Conservation (phyloP, 805 yeast genomes). For the Komagataella ulmi region DNA sequence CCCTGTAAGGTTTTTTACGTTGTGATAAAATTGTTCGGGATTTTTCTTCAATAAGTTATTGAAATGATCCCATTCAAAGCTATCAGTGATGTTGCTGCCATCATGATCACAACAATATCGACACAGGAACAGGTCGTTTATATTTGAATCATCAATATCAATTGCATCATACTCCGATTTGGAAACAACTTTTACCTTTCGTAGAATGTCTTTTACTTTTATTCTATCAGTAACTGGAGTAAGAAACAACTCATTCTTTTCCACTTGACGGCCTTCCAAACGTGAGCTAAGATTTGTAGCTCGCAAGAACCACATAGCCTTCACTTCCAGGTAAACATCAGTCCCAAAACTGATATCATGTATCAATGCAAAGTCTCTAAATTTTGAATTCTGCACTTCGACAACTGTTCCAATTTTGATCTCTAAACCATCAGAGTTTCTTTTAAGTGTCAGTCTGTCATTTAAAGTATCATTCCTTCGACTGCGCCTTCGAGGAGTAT, state of each 20-base stretch:
- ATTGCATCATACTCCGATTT: conserved; percentile 19
- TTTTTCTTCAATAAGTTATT: conserved; percentile 11
- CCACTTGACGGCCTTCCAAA: conserved; percentile 14
- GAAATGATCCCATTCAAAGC: conserved; percentile 25
- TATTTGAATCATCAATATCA: conserved; percentile 21
- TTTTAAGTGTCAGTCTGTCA: conserved; percentile 17
- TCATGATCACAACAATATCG: conserved; percentile 26
- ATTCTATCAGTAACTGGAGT: conserved; percentile 37
- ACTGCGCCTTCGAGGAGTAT: background rate
- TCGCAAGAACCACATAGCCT: conserved; percentile 33
- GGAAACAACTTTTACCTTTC: conserved; percentile 30
- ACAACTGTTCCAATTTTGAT: conserved; percentile 41
- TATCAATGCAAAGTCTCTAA: conserved; percentile 31
- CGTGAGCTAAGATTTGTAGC: conserved; percentile 22
- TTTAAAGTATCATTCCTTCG: conserved; percentile 1
- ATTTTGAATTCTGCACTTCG: conserved; percentile 19
- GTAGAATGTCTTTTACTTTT: conserved; percentile 26
- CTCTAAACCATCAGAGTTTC: conserved; percentile 32
- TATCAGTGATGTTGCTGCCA: conserved; percentile 19
- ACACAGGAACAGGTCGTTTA: conserved; percentile 22
- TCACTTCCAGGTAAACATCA: conserved; percentile 30
- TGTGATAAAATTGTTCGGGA: conserved; percentile 18
- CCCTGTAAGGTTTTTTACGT: conserved; percentile 16
- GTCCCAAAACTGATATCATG: conserved; percentile 39
- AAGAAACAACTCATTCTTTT: conserved; percentile 35